phyloP scores from a whole-genome alignment of 257 asterid species.

The Solanum ahanhuiri region DNA sequence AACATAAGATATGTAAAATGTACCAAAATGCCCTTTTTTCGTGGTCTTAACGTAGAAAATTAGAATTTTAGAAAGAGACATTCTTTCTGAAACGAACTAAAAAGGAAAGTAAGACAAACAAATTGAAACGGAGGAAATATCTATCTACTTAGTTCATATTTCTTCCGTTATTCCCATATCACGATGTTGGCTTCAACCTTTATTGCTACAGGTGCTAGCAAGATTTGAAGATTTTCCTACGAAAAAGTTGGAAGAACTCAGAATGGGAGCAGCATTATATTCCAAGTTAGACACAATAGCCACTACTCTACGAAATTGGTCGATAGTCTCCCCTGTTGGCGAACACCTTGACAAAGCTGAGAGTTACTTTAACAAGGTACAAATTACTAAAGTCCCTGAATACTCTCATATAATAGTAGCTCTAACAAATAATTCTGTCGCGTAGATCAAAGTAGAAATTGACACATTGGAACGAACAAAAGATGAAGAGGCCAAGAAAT shows the following conservation, averaged over 20 bases:
- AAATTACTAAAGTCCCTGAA: neutral
- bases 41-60: too few relatives aligned
- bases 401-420: neutral
- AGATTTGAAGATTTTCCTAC: conserved; percentile 79
- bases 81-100: too few relatives aligned
- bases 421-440: neutral
- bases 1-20: neutral
- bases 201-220: conserved; percentile 49
- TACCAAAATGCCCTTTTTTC: neutral
- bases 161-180: neutral
- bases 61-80: neutral
- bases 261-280: conserved; percentile 65
- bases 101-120: too few relatives aligned
- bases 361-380: conserved; percentile 69
- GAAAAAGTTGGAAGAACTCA: conserved; percentile 72
- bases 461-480: conserved; percentile 70
- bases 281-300: conserved; percentile 43
- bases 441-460: conserved; percentile 64
- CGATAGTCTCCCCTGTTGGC: conserved; percentile 31
- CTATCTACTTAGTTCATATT: neutral
- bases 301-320: conserved; percentile 48
- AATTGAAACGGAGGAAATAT: neutral
- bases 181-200: neutral
- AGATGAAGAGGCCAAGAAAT: conserved; percentile 75
- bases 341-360: conserved; percentile 67